Base-by-base conservation (phyloP, 768 basidiomycete species). In the Podaxis sp. region DNA sequence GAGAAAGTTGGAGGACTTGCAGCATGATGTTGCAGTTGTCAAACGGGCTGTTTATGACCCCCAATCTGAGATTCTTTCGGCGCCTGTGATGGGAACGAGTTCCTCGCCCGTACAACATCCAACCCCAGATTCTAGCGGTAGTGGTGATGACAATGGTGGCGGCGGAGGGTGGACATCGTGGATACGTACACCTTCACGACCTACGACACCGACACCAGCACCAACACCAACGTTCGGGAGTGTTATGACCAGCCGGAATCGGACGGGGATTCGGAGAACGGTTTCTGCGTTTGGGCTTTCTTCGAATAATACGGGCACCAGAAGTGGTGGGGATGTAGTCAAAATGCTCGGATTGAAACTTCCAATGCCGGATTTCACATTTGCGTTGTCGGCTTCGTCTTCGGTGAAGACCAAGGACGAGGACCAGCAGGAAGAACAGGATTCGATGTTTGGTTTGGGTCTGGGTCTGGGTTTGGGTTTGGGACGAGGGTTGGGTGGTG, bases 21-120 rank as follows among this genome's bases (percentile, higher is more conserved):
- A 90, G 64, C 89, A 93, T 64, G 92, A 94, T 70, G 86, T 93
- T 49, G 88, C 87, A 0, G 79, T 80, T 5, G 74, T 93, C 63
- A 91, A 92, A 71, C 78, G 78, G 12, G 80, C 80, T 0, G 66
- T 87, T 36, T 81, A 90, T 65, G 85, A 84, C 53, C 72, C 78
- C 0, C 20, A 50, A n/a, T 17, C n/a, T 8, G 44, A 46, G n/a
- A 46, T 46, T 17, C 2, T n/a, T 0, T n/a, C 17, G 7, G 44
- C 44, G 7, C 44, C 44, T n/a, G 41, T 41, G 41, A 15, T 41
- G 10, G 8, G 30, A 33, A 33, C 10, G 30, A 10, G 30, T 33
- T 33, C 30, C 8, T 33, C 30, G 30, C 1, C 8, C 2, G 30
- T 2, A 33, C 30, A 33, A 33, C 0, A 33, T 10, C 30, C 30